phyloP scores from a whole-genome alignment of 83 land plant species.

The Picea abies region DNA sequence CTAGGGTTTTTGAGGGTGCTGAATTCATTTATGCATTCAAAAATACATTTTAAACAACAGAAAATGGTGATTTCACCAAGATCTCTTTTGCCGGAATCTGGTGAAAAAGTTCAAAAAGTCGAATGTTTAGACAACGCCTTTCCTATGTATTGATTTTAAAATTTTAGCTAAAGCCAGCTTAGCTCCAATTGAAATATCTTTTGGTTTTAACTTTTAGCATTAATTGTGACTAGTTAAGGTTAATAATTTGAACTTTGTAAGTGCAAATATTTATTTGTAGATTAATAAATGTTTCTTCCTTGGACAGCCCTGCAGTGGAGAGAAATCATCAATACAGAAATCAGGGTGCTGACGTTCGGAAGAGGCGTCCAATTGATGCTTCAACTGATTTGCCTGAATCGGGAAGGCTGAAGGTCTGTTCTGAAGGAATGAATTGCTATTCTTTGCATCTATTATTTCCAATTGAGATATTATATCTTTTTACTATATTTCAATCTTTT shows the following conservation, averaged over 20 bases:
- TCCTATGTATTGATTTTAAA: too few species aligned
- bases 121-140: too few species aligned
- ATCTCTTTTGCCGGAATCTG: too few species aligned
- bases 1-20: too few species aligned
- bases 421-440: background rate
- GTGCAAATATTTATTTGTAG: background rate
- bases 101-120: too few species aligned
- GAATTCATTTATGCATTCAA: too few species aligned
- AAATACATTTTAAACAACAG: too few species aligned
- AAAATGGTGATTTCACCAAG: too few species aligned
- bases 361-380: background rate
- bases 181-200: background rate
- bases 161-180: too few species aligned
- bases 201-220: background rate
- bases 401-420: constrained; percentile 1
- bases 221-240: background rate
- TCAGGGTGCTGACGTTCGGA: background rate
- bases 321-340: background rate
- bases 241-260: background rate
- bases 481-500: background rate
- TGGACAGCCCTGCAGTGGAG: constrained; percentile 7
- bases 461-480: background rate
- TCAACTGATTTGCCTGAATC: background rate
- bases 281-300: background rate
- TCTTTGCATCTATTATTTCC: background rate